Evolutionary conservation across 2,329 filamentous ascomycete species (phyloP).

Genomic region (Fusarium ramigenum): DNA sequence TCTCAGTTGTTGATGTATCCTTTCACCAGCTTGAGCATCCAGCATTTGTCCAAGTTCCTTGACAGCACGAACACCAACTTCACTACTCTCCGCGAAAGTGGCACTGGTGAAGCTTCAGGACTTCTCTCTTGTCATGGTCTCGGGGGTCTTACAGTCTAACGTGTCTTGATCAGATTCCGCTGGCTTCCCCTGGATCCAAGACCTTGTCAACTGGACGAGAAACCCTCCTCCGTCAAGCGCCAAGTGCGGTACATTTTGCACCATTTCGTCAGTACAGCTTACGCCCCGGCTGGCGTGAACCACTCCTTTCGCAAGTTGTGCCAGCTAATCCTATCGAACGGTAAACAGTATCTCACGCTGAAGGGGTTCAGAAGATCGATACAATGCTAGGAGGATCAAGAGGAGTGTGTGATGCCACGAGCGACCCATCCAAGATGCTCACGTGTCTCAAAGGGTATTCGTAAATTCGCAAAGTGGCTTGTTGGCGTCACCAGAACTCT

Average conservation of each 20-base stretch:
- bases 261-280: not conserved
- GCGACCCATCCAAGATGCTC: not conserved
- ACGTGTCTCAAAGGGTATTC: not conserved
- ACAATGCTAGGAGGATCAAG: not conserved
- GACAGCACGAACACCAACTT: not conserved
- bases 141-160: rapidly evolving
- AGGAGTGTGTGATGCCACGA: no score
- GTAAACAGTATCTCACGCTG: not conserved
- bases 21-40: no score
- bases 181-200: not conserved
- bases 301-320: not conserved
- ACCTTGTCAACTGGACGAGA: not conserved
- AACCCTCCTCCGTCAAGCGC: not conserved
- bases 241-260: not conserved
- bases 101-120: not conserved
- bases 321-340: not conserved
- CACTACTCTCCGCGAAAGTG: not conserved
- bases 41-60: not conserved
- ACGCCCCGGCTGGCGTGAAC: not conserved
- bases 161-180: not conserved
- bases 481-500: constrained; percentile 87
- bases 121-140: not conserved
- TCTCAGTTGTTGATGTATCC: no score
- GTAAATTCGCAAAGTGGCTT: constrained; percentile 68
- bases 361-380: not conserved